Percentiles rank a stretch among this genome's conserved stretches.
Conservation (phyloP, 139 green algal species). For the Microglena sp. region DNA sequence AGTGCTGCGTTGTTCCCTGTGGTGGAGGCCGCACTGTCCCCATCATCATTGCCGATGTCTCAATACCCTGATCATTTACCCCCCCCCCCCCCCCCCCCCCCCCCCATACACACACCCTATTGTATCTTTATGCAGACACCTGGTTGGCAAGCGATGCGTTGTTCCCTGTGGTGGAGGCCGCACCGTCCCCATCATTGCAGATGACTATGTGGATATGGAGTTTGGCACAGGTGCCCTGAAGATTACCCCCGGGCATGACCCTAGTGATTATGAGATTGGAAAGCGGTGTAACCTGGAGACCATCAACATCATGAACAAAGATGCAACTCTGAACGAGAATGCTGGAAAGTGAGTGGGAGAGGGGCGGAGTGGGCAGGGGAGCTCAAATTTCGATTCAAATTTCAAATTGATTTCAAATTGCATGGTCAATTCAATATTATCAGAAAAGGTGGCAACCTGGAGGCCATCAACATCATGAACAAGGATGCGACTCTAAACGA, state of each 20-base stretch:
- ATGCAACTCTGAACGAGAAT: slow-evolving; percentile 54
- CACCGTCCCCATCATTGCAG: slow-evolving; percentile 82
- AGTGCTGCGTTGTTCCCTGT: slow-evolving; percentile 61
- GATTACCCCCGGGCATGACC: slow-evolving; percentile 93
- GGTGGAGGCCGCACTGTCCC: slow-evolving; percentile 16
- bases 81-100: too few species aligned
- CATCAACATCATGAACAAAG: slow-evolving; percentile 92
- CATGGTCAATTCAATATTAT: too few species aligned
- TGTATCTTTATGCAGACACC: too few species aligned
- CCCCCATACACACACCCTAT: background rate
- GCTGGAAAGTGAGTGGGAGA: slow-evolving; percentile 19
- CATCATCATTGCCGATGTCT: too few species aligned
- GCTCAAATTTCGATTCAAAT: too few species aligned
- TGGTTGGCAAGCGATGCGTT: slow-evolving; percentile 60
- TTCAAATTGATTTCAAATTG: too few species aligned
- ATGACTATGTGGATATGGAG: slow-evolving; percentile 86
- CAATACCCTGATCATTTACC: too few species aligned
- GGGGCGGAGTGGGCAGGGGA: too few species aligned
- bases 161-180: slow-evolving; percentile 52
- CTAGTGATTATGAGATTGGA: slow-evolving; percentile 92
- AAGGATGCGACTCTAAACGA: slow-evolving; percentile 78
- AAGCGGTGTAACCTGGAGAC: slow-evolving; percentile 71
- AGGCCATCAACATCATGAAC: slow-evolving; percentile 91
- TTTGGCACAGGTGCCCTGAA: slow-evolving; percentile 94
- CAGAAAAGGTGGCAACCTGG: too few species aligned